Evolutionary conservation across 176 grass and related monocot species (phyloP).

Genomic region (Bothriochloa decipiens): DNA sequence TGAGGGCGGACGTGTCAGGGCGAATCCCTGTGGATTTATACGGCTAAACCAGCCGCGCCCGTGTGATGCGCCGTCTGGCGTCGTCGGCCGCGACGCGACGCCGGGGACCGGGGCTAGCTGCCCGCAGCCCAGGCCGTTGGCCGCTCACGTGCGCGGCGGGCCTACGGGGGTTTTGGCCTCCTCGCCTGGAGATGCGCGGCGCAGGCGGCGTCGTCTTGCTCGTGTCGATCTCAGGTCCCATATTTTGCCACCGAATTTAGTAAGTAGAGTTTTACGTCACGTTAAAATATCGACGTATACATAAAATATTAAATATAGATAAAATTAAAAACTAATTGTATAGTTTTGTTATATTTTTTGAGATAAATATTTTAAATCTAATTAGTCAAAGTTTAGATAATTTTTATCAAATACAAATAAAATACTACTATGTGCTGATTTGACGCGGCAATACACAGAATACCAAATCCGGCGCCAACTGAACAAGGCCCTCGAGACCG

Average conservation of each 20-base stretch:
- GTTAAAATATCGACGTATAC: no score
- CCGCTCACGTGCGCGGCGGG: slow-evolving; percentile 8
- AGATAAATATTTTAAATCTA: no score
- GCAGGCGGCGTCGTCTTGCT: background rate
- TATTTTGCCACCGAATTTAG: no score
- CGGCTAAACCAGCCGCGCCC: background rate
- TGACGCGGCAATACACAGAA: no score
- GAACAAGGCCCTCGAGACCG: background rate
- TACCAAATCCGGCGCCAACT: no score
- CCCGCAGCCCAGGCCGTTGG: background rate
- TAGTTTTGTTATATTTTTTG: no score
- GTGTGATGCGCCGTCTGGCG: background rate
- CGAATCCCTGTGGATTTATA: slow-evolving; percentile 14
- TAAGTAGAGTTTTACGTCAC: no score
- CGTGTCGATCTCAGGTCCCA: background rate
- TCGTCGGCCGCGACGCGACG: background rate
- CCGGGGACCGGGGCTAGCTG: background rate
- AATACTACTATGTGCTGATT: no score
- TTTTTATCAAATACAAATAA: no score
- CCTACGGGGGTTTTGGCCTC: background rate
- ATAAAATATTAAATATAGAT: no score
- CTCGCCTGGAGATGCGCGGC: background rate
- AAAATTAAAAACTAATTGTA: no score
- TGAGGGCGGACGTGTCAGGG: background rate
- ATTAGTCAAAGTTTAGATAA: no score